phyloP scores from a whole-genome alignment of 176 grass and related monocot genomes.

The Neostapfia colusana region DNA sequence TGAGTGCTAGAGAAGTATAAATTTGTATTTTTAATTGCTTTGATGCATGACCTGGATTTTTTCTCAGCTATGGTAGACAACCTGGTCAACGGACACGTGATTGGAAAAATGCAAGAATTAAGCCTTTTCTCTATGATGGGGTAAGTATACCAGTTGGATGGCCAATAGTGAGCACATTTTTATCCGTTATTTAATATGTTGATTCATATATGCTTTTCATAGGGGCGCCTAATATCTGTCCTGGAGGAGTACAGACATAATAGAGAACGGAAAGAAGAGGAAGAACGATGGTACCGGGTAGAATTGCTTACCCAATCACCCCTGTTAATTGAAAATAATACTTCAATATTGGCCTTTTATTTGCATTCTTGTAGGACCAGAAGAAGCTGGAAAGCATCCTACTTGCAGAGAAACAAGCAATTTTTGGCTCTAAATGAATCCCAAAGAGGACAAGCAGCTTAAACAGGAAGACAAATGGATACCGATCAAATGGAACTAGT shows the following conservation, averaged over 20 bases:
- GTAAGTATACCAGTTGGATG: constrained; percentile 45
- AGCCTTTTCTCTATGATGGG: constrained; percentile 90
- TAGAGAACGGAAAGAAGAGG: constrained; percentile 74
- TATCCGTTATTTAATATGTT: neutral
- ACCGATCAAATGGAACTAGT: constrained; percentile 47
- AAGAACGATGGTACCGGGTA: constrained; percentile 72
- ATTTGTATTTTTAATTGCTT: neutral
- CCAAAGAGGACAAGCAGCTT: constrained; percentile 65
- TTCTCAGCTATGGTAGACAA: constrained; percentile 84
- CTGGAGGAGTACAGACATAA: constrained; percentile 88
- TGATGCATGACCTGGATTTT: neutral
- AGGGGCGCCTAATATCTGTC: constrained; percentile 87
- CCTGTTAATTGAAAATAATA: constrained; percentile 4
- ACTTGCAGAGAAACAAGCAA: constrained; percentile 70
- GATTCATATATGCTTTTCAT: constrained; percentile 13
- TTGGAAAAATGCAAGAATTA: constrained; percentile 89
- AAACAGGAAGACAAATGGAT: constrained; percentile 66
- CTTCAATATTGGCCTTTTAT: neutral
- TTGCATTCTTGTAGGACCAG: constrained; percentile 62
- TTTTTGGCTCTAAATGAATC: constrained; percentile 66
- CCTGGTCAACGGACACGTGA: constrained; percentile 71
- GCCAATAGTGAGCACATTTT: neutral
- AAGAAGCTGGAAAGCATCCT: constrained; percentile 91
- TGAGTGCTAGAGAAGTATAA: neutral
- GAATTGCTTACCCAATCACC: constrained; percentile 26